Base-by-base conservation (phyloP, 306 rosid genomes). In the Castanea crenata region DNA sequence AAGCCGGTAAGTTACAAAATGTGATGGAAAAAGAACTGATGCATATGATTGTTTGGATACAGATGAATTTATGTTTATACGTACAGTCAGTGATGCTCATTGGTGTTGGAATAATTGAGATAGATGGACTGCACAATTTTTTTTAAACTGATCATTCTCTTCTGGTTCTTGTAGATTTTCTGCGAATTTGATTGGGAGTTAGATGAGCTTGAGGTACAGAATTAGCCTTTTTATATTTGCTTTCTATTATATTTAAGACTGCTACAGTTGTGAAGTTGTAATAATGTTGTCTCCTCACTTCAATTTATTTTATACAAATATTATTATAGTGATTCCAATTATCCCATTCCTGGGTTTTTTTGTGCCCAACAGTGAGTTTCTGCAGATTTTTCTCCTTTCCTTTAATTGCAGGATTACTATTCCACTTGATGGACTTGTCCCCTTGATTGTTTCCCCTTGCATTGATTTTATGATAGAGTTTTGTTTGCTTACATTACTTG, bases 111-210 rank as follows among this genome's bases (percentile, higher is more conserved):
- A 32, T 21, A 70, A 70, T 52, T 51, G 4, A 5, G 34, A 16
- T 31, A 41, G 35, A 44, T 52, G 14, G 12, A 59, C 74, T 76
- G 20, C 49, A 6, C n/a, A 72, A 6, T 64, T 64, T 78, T 56
- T 13, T 61, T 12, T 59, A 51, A 74, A 73, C 20, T 79, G 49
- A 75, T 79, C 15, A 12, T 35, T 68, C 18, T 74, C 55, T 76
- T 74, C 77, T 71, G 25, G 13, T 76, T 62, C 16, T 18, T 85
- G 91, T 86, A 91, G 98, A 79, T 93, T 65, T 87, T 87, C 84
- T 90, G 94, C 77, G 97, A 89, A 74, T 93, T 91, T 90, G 98
- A 93, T 87, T 93, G 97, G 98, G 98, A 91, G 62, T 81, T 93
- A 35, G 98, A 93, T 62, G 97, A 93, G 74, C 83, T 90, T 49